Evolutionary conservation across 2,329 filamentous ascomycete species (phyloP), one percentile per base, ranked within the genome.

Genomic region (Stachybotrys chlorohalonatus): DNA sequence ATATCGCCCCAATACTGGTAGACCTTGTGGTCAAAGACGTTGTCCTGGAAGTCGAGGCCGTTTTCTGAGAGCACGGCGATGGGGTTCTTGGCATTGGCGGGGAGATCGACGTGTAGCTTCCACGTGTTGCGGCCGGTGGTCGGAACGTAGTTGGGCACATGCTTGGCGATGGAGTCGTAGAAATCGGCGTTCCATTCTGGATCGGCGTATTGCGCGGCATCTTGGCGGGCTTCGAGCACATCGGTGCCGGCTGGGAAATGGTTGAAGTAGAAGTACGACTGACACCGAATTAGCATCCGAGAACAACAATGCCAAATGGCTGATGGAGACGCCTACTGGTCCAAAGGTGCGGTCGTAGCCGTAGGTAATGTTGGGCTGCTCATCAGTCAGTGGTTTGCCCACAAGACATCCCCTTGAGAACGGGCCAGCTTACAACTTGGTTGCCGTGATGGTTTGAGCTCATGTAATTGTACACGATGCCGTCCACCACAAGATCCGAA

Each of bases 341-440:
- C 84, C 84, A 61, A 85, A 85, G 0, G 83, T 86, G 2, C 83
- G 75, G 60, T 86, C 83, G 58, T 85, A 85, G 0, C 83, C 83
- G 57, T 82, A 66, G 1, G 80, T 84, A 60, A 86, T 85, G 59
- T 85, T 84, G 6, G 83, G 82, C 63, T 64, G 9, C n/a, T 32
- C 11, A 13, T 24, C 24, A 24, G 24, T 24, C 24, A 30, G 11
- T 13, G 24, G 5, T 24, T 15, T 30, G 47, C 24, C 13, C 1
- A 49, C 15, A 5, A 30, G 13, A 30, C 47, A 24, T 9, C 3
- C 13, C 11, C 6, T 16, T 16, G 15, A 9, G n/a, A 49, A 17
- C 24, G 24, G 24, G 49, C n/a, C 9, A 15, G 51, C 62, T 45
- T 32, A 64, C 63, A 13, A 79, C 82, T 47, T 80, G 78, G 56